phyloP scores from a whole-genome alignment of 2,329 filamentous ascomycete species.

The Polytolypa hystricis region DNA sequence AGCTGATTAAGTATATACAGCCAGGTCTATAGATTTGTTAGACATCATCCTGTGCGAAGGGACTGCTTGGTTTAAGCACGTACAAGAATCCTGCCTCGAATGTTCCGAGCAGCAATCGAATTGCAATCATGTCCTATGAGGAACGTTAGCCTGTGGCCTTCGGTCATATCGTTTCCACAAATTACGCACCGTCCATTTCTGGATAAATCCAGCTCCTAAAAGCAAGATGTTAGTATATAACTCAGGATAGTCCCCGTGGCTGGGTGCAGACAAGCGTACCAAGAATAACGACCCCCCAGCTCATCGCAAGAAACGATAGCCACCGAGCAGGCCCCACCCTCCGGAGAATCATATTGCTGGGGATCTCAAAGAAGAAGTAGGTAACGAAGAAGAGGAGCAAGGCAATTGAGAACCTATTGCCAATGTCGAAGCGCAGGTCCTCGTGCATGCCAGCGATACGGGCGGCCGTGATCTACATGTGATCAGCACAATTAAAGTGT shows the following conservation, averaged over 20 bases:
- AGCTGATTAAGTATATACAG: slow-evolving; percentile 35
- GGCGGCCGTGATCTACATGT: slow-evolving; percentile 7
- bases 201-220: slow-evolving; percentile 9
- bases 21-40: slow-evolving; percentile 18
- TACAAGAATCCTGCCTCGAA: slow-evolving; percentile 35
- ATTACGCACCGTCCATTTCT: neutral
- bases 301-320: slow-evolving; percentile 9
- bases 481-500: neutral
- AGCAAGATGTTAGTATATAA: neutral
- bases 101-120: slow-evolving; percentile 33
- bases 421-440: slow-evolving; percentile 10
- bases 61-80: neutral
- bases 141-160: slow-evolving; percentile 18
- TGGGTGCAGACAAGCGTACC: neutral
- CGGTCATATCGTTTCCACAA: too few relatives aligned
- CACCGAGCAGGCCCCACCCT: slow-evolving; percentile 11
- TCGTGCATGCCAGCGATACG: slow-evolving; percentile 10
- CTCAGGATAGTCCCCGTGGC: neutral
- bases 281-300: slow-evolving; percentile 11
- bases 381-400: slow-evolving; percentile 13
- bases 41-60: neutral
- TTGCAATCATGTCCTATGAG: slow-evolving; percentile 27
- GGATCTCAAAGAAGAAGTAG: slow-evolving; percentile 14
- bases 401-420: slow-evolving; percentile 10
- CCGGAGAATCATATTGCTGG: slow-evolving; percentile 11